These are phyloP conservation scores for Chiua sp. DNA, from an alignment of 1,284 basidiomycete species.

Conservation along the genomic window DNA sequence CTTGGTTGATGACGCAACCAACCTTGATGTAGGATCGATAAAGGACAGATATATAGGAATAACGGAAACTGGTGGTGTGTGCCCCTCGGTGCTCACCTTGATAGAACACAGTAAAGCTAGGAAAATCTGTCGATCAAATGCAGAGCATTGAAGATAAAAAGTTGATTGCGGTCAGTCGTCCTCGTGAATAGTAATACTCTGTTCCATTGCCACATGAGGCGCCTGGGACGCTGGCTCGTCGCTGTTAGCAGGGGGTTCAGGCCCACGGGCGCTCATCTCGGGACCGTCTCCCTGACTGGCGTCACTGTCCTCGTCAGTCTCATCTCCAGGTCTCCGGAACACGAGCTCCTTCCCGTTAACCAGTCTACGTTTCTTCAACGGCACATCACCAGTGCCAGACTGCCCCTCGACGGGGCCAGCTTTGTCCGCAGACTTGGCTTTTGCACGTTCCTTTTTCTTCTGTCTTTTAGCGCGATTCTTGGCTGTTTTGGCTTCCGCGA, in stretches of 20 bases:
- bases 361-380: slow-evolving; percentile 55
- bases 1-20: no score
- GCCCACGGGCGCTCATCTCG: slow-evolving; percentile 6
- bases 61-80: no score
- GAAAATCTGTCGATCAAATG: not conserved
- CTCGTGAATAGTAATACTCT: slow-evolving; percentile 56
- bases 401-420: slow-evolving; percentile 28
- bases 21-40: no score
- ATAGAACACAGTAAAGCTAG: no score
- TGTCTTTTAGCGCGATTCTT: slow-evolving; percentile 92
- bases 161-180: slow-evolving; percentile 42
- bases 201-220: slow-evolving; percentile 40
- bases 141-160: not conserved
- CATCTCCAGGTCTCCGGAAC: slow-evolving; percentile 60
- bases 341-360: slow-evolving; percentile 65
- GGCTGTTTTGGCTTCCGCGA: slow-evolving; percentile 84
- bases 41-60: no score
- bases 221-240: slow-evolving; percentile 9
- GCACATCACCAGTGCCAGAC: slow-evolving; percentile 31
- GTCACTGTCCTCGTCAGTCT: slow-evolving; percentile 49
- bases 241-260: slow-evolving; percentile 8
- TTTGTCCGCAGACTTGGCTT: slow-evolving; percentile 44
- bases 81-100: no score
- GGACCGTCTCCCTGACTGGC: slow-evolving; percentile 23
- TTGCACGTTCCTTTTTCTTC: slow-evolving; percentile 83